phyloP scores from a whole-genome alignment of 306 rosid species.

The Dryas alaskensis region DNA sequence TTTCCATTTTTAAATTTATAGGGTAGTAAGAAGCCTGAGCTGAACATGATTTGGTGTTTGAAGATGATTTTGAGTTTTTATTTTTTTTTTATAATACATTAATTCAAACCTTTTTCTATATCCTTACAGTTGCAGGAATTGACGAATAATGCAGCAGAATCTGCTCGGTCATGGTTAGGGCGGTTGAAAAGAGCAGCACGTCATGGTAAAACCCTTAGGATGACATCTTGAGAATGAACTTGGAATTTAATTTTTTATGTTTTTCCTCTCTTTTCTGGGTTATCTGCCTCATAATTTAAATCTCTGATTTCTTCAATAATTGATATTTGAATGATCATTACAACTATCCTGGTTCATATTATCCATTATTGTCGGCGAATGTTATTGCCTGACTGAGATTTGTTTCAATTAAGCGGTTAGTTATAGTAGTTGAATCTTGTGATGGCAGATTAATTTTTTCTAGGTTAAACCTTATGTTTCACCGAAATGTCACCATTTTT shows the following conservation, averaged over 20 bases:
- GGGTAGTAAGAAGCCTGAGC: background rate
- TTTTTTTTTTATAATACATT: background rate
- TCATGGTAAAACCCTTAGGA: slow-evolving; percentile 46
- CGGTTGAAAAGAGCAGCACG: slow-evolving; percentile 70
- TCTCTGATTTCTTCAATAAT: no score
- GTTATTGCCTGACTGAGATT: no score
- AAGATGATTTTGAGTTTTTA: background rate
- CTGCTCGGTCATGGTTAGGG: slow-evolving; percentile 69
- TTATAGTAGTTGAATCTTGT: background rate
- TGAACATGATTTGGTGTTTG: background rate
- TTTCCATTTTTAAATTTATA: background rate
- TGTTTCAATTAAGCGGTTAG: no score
- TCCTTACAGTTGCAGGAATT: slow-evolving; percentile 61
- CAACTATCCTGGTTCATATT: no score
- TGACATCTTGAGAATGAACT: background rate
- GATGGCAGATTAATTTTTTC: background rate
- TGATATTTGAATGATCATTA: no score
- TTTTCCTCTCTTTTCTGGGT: no score
- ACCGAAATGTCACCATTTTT: background rate
- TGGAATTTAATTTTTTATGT: no score
- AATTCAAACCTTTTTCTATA: background rate
- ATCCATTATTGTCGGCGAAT: no score
- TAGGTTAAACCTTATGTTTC: background rate
- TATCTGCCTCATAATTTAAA: no score
- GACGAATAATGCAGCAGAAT: slow-evolving; percentile 58